Percentiles rank a stretch among this genome's conserved stretches.
Conservation (phyloP, 495 filamentous ascomycete species). For the Cercophora newfieldiana region DNA sequence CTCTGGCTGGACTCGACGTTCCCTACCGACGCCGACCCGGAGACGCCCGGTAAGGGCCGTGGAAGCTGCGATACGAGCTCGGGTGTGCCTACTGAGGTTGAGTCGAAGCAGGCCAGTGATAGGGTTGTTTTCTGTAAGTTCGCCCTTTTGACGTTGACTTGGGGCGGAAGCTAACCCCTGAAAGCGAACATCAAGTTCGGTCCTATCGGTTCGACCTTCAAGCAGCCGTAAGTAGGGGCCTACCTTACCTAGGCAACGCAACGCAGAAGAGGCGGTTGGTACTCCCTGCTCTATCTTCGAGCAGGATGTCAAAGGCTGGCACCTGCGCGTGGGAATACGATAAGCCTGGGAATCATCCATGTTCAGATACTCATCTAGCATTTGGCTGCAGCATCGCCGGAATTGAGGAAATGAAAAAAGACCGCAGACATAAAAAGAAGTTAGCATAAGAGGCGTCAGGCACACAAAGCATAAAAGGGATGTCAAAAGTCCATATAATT, state of each 20-base stretch:
- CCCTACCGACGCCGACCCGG: slow-evolving; percentile 50
- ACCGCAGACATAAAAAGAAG: too few relatives aligned
- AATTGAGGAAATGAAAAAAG: too few relatives aligned
- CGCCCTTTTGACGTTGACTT: not conserved
- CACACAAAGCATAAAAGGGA: too few relatives aligned
- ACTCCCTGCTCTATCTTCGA: too few relatives aligned
- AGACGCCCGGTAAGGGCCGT: slow-evolving; percentile 62
- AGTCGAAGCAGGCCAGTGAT: slow-evolving; percentile 50
- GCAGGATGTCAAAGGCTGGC: too few relatives aligned
- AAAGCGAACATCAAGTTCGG: slow-evolving; percentile 67
- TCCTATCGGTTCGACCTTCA: slow-evolving; percentile 62
- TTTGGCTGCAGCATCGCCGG: too few relatives aligned
- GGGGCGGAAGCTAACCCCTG: not conserved
- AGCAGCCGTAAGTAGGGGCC: too few relatives aligned
- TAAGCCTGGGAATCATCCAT: too few relatives aligned
- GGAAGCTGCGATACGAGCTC: slow-evolving; percentile 63
- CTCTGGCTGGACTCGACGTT: slow-evolving; percentile 81
- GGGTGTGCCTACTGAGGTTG: slow-evolving; percentile 59
- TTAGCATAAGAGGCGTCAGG: too few relatives aligned
- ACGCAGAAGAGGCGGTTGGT: not conserved
- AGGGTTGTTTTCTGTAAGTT: slow-evolving; percentile 43
- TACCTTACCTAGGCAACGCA: not conserved
- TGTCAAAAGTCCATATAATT: too few relatives aligned
- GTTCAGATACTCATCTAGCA: too few relatives aligned
- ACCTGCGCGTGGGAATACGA: too few relatives aligned